phyloP scores from a whole-genome alignment of 139 green algal species.

The Chlamydomonas sp. region DNA sequence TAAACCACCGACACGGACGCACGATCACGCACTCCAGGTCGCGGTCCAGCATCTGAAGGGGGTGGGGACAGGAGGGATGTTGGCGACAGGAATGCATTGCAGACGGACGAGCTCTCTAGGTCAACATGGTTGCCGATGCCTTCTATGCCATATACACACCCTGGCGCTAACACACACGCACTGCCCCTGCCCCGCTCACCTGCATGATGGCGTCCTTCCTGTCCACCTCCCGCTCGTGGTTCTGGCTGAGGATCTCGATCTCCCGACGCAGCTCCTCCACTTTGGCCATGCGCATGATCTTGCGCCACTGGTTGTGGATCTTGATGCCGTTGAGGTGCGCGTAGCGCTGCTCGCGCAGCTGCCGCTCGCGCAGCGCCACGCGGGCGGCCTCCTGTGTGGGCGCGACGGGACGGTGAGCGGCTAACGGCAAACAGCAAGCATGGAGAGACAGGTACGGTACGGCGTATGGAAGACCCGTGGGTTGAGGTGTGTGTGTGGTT shows the following conservation, averaged over 20 bases:
- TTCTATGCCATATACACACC: not conserved
- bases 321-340: slow-evolving; percentile 82
- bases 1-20: too few species aligned
- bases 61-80: not conserved
- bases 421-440: too few species aligned
- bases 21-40: slow-evolving; percentile 71
- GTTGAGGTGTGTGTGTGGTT: not conserved
- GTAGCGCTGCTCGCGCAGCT: slow-evolving; percentile 76
- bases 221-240: slow-evolving; percentile 86
- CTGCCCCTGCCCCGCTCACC: slow-evolving; percentile 39
- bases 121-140: not conserved
- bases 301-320: slow-evolving; percentile 91
- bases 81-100: not conserved
- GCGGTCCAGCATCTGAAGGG: slow-evolving; percentile 77
- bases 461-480: not conserved
- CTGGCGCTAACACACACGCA: not conserved
- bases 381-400: slow-evolving; percentile 53
- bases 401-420: not conserved
- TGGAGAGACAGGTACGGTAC: not conserved
- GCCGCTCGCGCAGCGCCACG: slow-evolving; percentile 53
- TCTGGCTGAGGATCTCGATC: slow-evolving; percentile 84
- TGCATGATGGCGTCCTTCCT: slow-evolving; percentile 88
- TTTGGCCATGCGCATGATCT: slow-evolving; percentile 90
- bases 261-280: slow-evolving; percentile 84
- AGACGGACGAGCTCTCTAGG: not conserved